A percentile compares a stretch with the other conserved stretches of the same genome.
Evolutionary conservation across 2,329 filamentous ascomycete species (phyloP).

Genomic region (Scytalidium lignicola): DNA sequence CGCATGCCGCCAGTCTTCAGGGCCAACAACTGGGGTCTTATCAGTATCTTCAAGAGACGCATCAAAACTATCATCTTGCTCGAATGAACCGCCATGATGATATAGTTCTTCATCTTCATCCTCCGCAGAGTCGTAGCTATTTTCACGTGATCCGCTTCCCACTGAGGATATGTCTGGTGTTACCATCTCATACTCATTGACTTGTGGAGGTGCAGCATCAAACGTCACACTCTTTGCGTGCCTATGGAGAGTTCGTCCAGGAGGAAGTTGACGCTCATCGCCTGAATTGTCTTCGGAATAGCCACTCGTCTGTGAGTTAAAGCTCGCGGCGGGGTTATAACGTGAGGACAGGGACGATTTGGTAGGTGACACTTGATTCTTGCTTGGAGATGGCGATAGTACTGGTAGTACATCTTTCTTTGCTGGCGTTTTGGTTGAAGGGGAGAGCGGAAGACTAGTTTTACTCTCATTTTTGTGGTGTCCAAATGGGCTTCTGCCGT

Average conservation of each 20-base stretch:
- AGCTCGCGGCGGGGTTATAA: constrained; percentile 55
- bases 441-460: constrained; percentile 53
- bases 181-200: constrained; percentile 98
- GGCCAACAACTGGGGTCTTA: constrained; percentile 96
- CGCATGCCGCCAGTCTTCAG: constrained; percentile 89
- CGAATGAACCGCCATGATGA: constrained; percentile 47
- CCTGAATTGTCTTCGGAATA: constrained; percentile 64
- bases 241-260: constrained; percentile 66
- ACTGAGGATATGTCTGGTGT: constrained; percentile 94
- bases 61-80: constrained; percentile 82
- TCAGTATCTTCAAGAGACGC: constrained; percentile 92
- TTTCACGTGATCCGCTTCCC: constrained; percentile 83
- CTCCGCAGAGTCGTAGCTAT: constrained; percentile 84
- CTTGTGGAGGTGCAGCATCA: constrained; percentile 83
- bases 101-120: constrained; percentile 64
- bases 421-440: constrained; percentile 39
- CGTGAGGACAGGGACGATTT: constrained; percentile 82
- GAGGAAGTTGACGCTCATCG: constrained; percentile 54
- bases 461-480: constrained; percentile 54
- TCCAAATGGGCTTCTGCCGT: constrained; percentile 41
- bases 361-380: constrained; percentile 70
- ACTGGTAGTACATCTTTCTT: background rate
- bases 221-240: constrained; percentile 98
- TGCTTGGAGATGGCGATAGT: constrained; percentile 49
- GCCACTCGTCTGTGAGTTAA: constrained; percentile 62